Evolutionary conservation across 73 alveolate species (phyloP).

Genomic region (Paramecium octaurelia): DNA sequence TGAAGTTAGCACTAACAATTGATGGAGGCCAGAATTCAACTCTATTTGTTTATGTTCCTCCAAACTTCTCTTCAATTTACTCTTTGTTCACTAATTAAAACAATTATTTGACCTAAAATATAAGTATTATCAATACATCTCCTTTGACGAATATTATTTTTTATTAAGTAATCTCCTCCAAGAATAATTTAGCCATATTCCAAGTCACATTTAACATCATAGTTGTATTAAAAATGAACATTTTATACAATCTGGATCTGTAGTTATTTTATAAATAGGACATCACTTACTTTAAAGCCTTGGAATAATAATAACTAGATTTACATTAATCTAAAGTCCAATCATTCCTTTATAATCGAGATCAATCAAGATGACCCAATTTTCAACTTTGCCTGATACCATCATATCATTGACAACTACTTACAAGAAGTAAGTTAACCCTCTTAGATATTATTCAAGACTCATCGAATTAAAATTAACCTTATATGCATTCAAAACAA

Average conservation of each 20-base stretch:
- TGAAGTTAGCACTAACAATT: background rate
- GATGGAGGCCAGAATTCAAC: slow-evolving; percentile 23
- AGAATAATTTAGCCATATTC: slow-evolving; percentile 47
- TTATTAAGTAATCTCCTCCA: slow-evolving; percentile 57
- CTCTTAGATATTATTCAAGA: slow-evolving; percentile 64
- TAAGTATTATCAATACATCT: background rate
- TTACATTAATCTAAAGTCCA: slow-evolving; percentile 39
- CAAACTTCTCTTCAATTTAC: slow-evolving; percentile 24
- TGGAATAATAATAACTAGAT: background rate
- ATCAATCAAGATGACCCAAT: slow-evolving; percentile 78
- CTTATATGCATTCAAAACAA: slow-evolving; percentile 52
- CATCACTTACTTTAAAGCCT: slow-evolving; percentile 55
- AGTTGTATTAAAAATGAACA: slow-evolving; percentile 48
- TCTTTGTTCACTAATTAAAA: background rate
- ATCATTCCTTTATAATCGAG: slow-evolving; percentile 44
- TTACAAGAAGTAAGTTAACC: slow-evolving; percentile 73
- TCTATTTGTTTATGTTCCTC: background rate
- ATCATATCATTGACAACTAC: slow-evolving; percentile 77
- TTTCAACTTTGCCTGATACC: slow-evolving; percentile 92
- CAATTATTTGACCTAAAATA: background rate
- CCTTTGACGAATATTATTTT: slow-evolving; percentile 46
- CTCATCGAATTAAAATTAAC: slow-evolving; percentile 57
- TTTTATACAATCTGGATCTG: slow-evolving; percentile 54
- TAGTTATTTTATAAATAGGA: slow-evolving; percentile 44
- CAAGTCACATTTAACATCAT: slow-evolving; percentile 56